These are phyloP conservation scores for Azolla pinnata DNA, from an alignment of 75 land plant species.

Conservation along the genomic window DNA sequence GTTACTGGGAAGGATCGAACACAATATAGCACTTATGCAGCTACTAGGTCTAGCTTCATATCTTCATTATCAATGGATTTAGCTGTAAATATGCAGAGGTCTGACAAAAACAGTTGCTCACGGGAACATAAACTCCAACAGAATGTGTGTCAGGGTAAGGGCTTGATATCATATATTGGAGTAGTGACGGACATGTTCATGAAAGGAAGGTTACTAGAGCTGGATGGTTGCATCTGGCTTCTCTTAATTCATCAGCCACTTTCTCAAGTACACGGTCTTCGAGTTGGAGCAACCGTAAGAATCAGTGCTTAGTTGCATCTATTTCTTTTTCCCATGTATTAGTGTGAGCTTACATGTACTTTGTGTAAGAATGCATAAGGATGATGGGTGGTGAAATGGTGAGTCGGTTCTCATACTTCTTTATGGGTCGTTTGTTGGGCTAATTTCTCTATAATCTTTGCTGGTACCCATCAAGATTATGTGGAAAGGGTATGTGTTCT, in stretches of 20 bases:
- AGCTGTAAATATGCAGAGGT: neutral
- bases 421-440: too few species aligned
- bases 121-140: neutral
- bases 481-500: too few species aligned
- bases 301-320: neutral
- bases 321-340: neutral
- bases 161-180: slow-evolving; percentile 39
- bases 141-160: slow-evolving; percentile 5
- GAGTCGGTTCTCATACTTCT: too few species aligned
- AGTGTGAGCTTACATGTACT: neutral
- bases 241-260: slow-evolving; percentile 36
- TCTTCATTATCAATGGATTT: slow-evolving; percentile 4
- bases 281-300: slow-evolving; percentile 68
- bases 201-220: slow-evolving; percentile 56
- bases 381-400: neutral
- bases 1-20: slow-evolving; percentile 34
- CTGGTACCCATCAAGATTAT: too few species aligned
- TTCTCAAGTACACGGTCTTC: slow-evolving; percentile 38
- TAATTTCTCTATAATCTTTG: too few species aligned
- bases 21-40: slow-evolving; percentile 39
- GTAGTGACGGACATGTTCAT: slow-evolving; percentile 46
- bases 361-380: neutral
- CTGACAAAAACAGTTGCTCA: neutral
- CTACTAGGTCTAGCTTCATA: slow-evolving; percentile 31
- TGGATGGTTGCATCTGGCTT: slow-evolving; percentile 63